Base-by-base conservation (phyloP, 768 basidiomycete genomes). In the Leucocoprinus leucothites region DNA sequence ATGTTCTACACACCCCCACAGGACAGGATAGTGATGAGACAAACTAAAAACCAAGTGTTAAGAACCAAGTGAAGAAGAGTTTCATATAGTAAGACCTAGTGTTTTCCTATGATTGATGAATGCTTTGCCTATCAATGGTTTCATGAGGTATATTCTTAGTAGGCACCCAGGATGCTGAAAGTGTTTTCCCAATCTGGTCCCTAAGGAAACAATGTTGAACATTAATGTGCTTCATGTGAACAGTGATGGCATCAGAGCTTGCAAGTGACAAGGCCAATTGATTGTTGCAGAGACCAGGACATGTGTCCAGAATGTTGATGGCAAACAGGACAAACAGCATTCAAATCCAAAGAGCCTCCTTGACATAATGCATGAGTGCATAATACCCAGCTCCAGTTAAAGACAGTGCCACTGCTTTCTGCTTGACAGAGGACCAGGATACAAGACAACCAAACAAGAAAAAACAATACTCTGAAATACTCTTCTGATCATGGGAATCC, bases 371-470 rank as follows among this genome's bases (percentile, higher is more conserved):
- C 1, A 65, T 61, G 5, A 63, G 45, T 0, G 73, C 69, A 46
- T 74, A 68, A 53, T 77, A 74, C 53, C 77, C 71, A 1, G 72
- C 66, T 44, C 74, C 70, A 0, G 64, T 64, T 4, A 69, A 71
- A 2, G 72, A 73, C 1, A 67, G 59, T 1, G 72, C 65, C 1
- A 74, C 66, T 2, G 66, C 60, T 4, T 58, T 44, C 53, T 74
- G 73, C 49, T 69, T 69, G 43, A 63, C 64, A 9, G 66, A 64
- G 8, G 58, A 62, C 73, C 69, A 77, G 6, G 65, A 61, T 18
- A 74, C 63, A 0, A 64, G 57, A 0, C 62, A 65, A 0, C 61
- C 59, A 9, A 58, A 63, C 36, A 71, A 52, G 36, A 65, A 64
- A 46, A 69, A 70, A 14, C 64, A 60, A 58, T 69, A 73, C 3